A percentile compares a stretch with the other conserved stretches of the same genome.
phyloP scores from a whole-genome alignment of 108 stramenopile species.

The Thalassiosira profunda region DNA sequence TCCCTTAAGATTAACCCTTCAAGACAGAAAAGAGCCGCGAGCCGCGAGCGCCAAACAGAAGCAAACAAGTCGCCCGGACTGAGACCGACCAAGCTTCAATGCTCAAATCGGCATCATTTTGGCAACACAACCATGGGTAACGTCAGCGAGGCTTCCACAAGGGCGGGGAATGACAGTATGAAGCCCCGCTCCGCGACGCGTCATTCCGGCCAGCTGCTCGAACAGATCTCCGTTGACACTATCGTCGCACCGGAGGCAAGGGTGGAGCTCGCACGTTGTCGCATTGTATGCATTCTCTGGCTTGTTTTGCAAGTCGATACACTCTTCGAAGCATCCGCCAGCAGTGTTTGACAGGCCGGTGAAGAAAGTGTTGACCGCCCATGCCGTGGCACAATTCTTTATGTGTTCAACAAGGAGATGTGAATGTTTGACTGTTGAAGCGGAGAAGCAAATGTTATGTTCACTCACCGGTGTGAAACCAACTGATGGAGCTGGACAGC shows the following conservation, averaged over 20 bases:
- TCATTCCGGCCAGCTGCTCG: slow-evolving; percentile 21
- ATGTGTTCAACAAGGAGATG: background rate
- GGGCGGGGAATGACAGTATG: slow-evolving; percentile 19
- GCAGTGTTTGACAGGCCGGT: slow-evolving; percentile 6
- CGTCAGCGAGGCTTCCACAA: slow-evolving; percentile 14
- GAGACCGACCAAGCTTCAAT: too few relatives aligned
- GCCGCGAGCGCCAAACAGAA: too few relatives aligned
- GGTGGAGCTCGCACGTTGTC: slow-evolving; percentile 1
- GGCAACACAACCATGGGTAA: slow-evolving; percentile 22
- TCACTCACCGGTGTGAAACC: too few relatives aligned
- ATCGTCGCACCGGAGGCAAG: slow-evolving; percentile 22
- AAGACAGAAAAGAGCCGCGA: too few relatives aligned
- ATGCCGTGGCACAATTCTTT: slow-evolving; percentile 20
- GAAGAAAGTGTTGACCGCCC: slow-evolving; percentile 26
- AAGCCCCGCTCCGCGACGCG: slow-evolving; percentile 17
- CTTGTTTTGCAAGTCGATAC: background rate
- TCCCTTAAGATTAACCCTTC: too few relatives aligned
- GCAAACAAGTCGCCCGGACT: too few relatives aligned
- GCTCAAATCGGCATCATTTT: too few relatives aligned
- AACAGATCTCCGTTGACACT: slow-evolving; percentile 13
- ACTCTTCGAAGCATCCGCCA: slow-evolving; percentile 14
- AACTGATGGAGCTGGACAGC: too few relatives aligned
- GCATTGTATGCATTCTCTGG: background rate
- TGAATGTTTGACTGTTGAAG: background rate
- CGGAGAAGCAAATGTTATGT: too few relatives aligned